Evolutionary conservation across 305 asterid genomes (phyloP), one percentile per base, ranked within the genome.

Genomic region (Fraxinus ornus): DNA sequence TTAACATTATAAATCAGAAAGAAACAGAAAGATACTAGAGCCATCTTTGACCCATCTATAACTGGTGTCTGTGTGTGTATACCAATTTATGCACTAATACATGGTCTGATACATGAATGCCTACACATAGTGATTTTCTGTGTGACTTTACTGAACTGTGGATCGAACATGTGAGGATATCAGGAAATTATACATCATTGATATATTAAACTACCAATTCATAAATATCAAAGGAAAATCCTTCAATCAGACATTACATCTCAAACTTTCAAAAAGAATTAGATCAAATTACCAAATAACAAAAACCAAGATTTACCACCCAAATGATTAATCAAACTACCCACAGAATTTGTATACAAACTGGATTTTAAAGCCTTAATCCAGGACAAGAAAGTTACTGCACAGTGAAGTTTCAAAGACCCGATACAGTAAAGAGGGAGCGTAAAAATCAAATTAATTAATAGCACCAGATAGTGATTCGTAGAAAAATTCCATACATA

Each of bases 321-420:
- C 49, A 79, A 12, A 84, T 62, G 71, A 57, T 36, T 60, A 78
- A 81, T 55, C 37, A 60, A 9, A 75, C 15, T 9, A 71, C 47
- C 77, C 79, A 36, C 49, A 52, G 28, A 70, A 70, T 9, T 19
- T 30, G 47, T 21, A 81, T 32, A 78, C 37, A 39, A 47, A 33
- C 30, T 47, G 41, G 74, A n/a, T 62, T 13, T 49, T 28, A 41
- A 82, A 71, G 21, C 32, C 64, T 28, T 26, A 17, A 76, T 76
- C 44, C 28, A 35, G 24, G 17, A 55, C 3, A 49, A 47, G 36
- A 26, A 36, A 79, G 44, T 19, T 5, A 13, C 52, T 6, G 84
- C 83, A 81, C 74, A 77, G 37, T 71, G 77, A 78, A 81, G 62
- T 81, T 77, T 73, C 33, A 57, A 47, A 10, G 33, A 64, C 33